Percentiles rank a stretch among this genome's conserved stretches.
These are phyloP conservation scores for Brettanomyces anomalus DNA, from an alignment of 805 yeast species.

Conservation along the genomic window DNA sequence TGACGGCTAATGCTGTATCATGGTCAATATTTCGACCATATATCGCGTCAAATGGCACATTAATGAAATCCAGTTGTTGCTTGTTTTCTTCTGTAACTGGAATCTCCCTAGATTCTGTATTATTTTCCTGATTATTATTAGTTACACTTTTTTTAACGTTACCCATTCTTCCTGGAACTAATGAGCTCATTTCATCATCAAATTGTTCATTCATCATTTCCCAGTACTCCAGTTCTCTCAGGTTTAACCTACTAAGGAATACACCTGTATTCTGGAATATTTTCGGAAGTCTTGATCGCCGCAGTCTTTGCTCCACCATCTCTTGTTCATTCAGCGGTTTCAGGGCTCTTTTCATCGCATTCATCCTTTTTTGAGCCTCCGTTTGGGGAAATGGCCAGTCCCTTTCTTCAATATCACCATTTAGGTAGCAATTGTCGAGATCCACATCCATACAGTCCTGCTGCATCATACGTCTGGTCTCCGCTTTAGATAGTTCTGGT, in stretches of 20 bases:
- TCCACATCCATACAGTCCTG: background rate
- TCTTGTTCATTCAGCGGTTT: slow-evolving; percentile 19
- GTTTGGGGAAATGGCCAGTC: slow-evolving; percentile 1
- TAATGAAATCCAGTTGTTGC: slow-evolving; percentile 9
- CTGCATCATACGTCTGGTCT: slow-evolving; percentile 9
- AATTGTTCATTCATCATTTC: slow-evolving; percentile 25
- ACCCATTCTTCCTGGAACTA: slow-evolving; percentile 1
- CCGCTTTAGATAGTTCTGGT: slow-evolving; percentile 15
- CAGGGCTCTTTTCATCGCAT: slow-evolving; percentile 20
- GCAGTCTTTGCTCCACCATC: slow-evolving; percentile 14
- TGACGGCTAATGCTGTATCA: slow-evolving; percentile 9
- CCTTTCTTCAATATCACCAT: background rate
- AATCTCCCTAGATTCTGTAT: too few species aligned
- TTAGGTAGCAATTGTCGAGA: background rate
- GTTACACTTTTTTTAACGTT: slow-evolving; percentile 1
- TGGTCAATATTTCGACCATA: slow-evolving; percentile 10
- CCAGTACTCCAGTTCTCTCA: slow-evolving; percentile 25
- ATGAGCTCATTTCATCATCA: slow-evolving; percentile 18
- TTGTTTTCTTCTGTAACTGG: background rate
- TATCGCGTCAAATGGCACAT: slow-evolving; percentile 15
- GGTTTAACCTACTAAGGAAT: slow-evolving; percentile 19
- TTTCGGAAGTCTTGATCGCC: slow-evolving; percentile 16
- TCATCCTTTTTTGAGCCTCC: slow-evolving; percentile 16
- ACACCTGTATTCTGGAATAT: slow-evolving; percentile 21
- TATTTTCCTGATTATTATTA: too few species aligned